These are phyloP conservation scores for Epichloe elymi DNA, from an alignment of 2,329 filamentous ascomycete species.

Conservation along the genomic window DNA sequence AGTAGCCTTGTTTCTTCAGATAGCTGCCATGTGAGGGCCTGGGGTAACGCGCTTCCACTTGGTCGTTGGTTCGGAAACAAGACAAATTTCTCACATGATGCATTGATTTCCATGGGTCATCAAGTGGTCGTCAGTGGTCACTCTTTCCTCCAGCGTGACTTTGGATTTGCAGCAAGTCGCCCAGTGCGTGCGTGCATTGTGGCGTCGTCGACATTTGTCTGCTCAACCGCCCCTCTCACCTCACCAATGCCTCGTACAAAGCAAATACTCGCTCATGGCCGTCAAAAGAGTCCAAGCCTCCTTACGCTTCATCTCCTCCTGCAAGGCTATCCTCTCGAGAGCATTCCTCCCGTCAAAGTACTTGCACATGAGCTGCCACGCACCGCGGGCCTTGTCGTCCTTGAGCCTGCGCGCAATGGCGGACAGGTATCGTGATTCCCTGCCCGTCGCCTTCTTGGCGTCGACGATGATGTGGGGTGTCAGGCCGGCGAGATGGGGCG, in stretches of 20 bases:
- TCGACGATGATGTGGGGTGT: conserved; percentile 59
- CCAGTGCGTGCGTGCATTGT: no score
- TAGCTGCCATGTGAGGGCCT: no score
- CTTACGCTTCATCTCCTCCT: conserved; percentile 78
- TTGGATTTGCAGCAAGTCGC: no score
- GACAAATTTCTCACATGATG: no score
- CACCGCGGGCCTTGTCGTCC: conserved; percentile 45
- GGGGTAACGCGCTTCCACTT: no score
- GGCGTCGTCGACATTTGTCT: no score
- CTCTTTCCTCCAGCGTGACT: no score
- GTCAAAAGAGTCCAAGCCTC: conserved; percentile 56
- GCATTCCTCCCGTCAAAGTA: conserved; percentile 82
- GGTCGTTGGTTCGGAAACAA: no score
- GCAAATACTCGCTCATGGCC: conserved; percentile 53
- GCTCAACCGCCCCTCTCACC: not conserved
- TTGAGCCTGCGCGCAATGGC: conserved; percentile 42
- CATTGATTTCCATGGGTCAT: no score
- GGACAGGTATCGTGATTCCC: conserved; percentile 61
- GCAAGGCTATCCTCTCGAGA: conserved; percentile 74
- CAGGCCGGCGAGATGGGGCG: conserved; percentile 42
- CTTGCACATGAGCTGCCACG: conserved; percentile 63
- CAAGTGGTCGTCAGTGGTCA: no score
- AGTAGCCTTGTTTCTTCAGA: no score
- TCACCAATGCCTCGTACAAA: conserved; percentile 59
- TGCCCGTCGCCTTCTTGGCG: conserved; percentile 63